These are phyloP conservation scores for Cetradonia linearis DNA, from an alignment of 495 filamentous ascomycete genomes.

Conservation along the genomic window DNA sequence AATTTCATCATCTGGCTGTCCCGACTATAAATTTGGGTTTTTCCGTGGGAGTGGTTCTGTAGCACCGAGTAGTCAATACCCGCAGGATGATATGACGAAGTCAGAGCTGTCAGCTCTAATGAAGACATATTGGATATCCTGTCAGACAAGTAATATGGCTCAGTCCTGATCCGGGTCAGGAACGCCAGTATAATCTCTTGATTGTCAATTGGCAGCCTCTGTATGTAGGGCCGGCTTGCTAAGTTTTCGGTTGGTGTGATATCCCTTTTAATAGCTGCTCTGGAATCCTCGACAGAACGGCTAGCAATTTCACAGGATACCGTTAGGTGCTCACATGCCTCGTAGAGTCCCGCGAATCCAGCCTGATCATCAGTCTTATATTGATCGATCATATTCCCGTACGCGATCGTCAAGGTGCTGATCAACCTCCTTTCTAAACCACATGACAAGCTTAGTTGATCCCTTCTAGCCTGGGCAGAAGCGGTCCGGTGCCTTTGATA, in stretches of 20 bases:
- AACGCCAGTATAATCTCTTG: slow-evolving; percentile 69
- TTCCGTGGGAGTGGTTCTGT: slow-evolving; percentile 54
- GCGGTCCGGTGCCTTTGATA: slow-evolving; percentile 12
- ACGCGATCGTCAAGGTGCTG: slow-evolving; percentile 17
- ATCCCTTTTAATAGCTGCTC: neutral
- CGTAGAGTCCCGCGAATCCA: slow-evolving; percentile 75
- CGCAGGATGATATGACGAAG: slow-evolving; percentile 62
- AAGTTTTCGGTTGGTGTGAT: slow-evolving; percentile 28
- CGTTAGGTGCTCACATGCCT: slow-evolving; percentile 78
- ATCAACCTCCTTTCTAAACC: slow-evolving; percentile 22
- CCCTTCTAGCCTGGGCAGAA: slow-evolving; percentile 6
- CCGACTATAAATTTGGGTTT: slow-evolving; percentile 36
- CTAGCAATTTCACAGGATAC: slow-evolving; percentile 66
- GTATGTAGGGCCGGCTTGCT: slow-evolving; percentile 51
- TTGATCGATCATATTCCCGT: slow-evolving; percentile 67
- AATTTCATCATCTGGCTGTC: slow-evolving; percentile 30
- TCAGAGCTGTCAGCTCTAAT: slow-evolving; percentile 62
- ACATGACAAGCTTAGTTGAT: slow-evolving; percentile 16
- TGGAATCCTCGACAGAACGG: slow-evolving; percentile 29
- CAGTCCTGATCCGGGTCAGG: slow-evolving; percentile 69
- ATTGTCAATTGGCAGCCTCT: slow-evolving; percentile 64
- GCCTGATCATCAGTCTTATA: slow-evolving; percentile 85
- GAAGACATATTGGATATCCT: slow-evolving; percentile 62
- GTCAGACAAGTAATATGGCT: slow-evolving; percentile 76
- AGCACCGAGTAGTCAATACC: slow-evolving; percentile 76